A percentile compares a stretch with the other conserved stretches of the same genome.
Conservation (phyloP, 2,329 filamentous ascomycete genomes). For the Fusarium austroafricanum region DNA sequence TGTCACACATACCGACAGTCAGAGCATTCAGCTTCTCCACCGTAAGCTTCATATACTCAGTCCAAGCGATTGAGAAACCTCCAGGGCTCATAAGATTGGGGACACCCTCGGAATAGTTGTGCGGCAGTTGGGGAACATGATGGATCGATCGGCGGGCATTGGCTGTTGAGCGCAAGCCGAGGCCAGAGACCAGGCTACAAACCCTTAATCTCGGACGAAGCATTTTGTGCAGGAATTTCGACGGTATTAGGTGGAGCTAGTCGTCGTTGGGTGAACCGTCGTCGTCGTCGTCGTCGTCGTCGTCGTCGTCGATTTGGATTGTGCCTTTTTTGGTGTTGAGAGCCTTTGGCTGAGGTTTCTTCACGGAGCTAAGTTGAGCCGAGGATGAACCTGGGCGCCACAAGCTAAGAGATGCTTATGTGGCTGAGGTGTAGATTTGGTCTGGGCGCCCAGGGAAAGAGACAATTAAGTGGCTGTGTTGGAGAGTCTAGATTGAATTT, state of each 20-base stretch:
- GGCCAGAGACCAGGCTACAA: slow-evolving; percentile 57
- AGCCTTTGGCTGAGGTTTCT: slow-evolving; percentile 34
- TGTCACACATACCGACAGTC: slow-evolving; percentile 71
- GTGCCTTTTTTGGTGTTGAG: slow-evolving; percentile 38
- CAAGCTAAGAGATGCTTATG: background rate
- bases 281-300: slow-evolving; percentile 28
- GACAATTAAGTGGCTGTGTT: slow-evolving; percentile 21
- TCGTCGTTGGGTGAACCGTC: slow-evolving; percentile 21
- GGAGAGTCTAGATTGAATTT: slow-evolving; percentile 14
- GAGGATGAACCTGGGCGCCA: slow-evolving; percentile 16
- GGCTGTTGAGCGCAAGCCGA: slow-evolving; percentile 51
- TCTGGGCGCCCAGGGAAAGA: background rate
- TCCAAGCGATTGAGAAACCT: slow-evolving; percentile 83
- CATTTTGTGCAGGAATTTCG: slow-evolving; percentile 50
- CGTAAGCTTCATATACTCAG: slow-evolving; percentile 80
- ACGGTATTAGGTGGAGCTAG: slow-evolving; percentile 8
- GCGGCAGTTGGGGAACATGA: slow-evolving; percentile 58
- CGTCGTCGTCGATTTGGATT: slow-evolving; percentile 25
- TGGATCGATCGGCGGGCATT: slow-evolving; percentile 58
- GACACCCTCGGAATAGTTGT: slow-evolving; percentile 65
- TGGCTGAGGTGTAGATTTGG: slow-evolving; percentile 2
- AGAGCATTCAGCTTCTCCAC: slow-evolving; percentile 80
- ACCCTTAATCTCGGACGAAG: slow-evolving; percentile 66
- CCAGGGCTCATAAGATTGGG: slow-evolving; percentile 76
- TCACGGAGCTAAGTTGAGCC: slow-evolving; percentile 39